Evolutionary conservation across 164 flowering plant species (phyloP).

Genomic region (Magnolia sinica): DNA sequence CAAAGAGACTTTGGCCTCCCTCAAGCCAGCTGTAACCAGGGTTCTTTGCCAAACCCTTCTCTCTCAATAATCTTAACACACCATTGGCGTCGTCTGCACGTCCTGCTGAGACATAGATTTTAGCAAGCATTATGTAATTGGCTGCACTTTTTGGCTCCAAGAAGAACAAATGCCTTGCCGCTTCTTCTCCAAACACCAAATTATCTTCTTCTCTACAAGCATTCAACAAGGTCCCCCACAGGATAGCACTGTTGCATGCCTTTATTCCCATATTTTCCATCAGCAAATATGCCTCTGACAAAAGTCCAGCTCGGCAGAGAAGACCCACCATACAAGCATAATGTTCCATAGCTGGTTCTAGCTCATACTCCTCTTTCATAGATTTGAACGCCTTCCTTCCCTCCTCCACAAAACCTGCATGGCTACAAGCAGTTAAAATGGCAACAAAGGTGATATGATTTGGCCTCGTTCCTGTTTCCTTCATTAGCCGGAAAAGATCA

Average conservation of each 20-base stretch:
- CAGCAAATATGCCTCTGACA: conserved; percentile 10
- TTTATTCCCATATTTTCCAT: neutral
- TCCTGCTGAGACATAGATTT: conserved; percentile 7
- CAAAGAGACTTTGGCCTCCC: neutral
- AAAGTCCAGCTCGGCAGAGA: conserved; percentile 14
- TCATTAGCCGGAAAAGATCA: conserved; percentile 13
- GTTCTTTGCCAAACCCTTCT: conserved; percentile 2
- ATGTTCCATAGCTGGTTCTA: conserved; percentile 10
- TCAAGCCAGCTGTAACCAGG: conserved; percentile 14
- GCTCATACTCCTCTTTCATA: conserved; percentile 13
- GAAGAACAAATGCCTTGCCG: conserved; percentile 4
- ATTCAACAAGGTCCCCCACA: conserved; percentile 18
- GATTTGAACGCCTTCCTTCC: conserved; percentile 10
- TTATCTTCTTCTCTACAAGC: conserved; percentile 17
- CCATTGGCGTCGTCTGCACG: conserved; percentile 10
- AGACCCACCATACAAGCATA: conserved; percentile 17
- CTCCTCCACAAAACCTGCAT: conserved; percentile 13
- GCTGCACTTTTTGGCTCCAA: conserved; percentile 16
- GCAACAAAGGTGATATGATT: conserved; percentile 14
- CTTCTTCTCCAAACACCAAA: conserved; percentile 13
- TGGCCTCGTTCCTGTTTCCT: conserved; percentile 7
- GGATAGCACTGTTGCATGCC: neutral
- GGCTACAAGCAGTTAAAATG: conserved; percentile 17
- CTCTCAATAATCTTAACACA: conserved; percentile 13
- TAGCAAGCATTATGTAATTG: conserved; percentile 16